Conservation (phyloP, 495 filamentous ascomycete genomes). For the Talaromyces stipitatus region DNA sequence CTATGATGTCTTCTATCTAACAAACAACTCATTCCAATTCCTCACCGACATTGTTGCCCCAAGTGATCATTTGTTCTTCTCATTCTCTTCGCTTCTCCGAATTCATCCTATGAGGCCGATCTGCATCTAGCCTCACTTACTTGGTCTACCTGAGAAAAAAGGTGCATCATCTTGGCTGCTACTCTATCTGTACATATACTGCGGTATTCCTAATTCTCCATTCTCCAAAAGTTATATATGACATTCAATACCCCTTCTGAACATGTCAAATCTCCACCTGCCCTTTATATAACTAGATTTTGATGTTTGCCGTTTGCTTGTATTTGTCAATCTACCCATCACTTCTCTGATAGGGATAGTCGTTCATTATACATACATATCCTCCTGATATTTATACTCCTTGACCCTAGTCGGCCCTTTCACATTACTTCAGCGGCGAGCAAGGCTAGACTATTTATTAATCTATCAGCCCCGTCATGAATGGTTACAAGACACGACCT, state of each 20-base stretch:
- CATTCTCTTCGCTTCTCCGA: not conserved
- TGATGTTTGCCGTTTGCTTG: not conserved
- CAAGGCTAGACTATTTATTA: not conserved
- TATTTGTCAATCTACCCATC: not conserved
- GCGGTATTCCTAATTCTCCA: not conserved
- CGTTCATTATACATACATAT: not conserved
- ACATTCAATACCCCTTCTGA: not conserved
- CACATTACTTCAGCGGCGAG: not conserved
- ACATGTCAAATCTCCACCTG: not conserved
- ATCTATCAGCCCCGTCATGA: constrained; percentile 5
- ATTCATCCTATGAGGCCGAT: not conserved
- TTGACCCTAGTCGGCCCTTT: not conserved
- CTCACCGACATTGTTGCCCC: constrained; percentile 1
- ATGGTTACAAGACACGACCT: constrained; percentile 5
- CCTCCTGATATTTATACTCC: not conserved
- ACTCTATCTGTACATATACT: not conserved
- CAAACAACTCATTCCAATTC: not conserved
- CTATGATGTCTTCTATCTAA: not conserved
- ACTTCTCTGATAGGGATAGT: not conserved
- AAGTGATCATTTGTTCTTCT: not conserved
- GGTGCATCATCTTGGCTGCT: not conserved
- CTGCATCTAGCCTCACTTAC: constrained; percentile 2
- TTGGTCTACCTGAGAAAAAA: not conserved
- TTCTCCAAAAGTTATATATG: not conserved
- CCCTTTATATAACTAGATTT: not conserved